These are phyloP conservation scores for Tulasnella sp. DNA, from an alignment of 768 basidiomycete genomes.

Conservation along the genomic window DNA sequence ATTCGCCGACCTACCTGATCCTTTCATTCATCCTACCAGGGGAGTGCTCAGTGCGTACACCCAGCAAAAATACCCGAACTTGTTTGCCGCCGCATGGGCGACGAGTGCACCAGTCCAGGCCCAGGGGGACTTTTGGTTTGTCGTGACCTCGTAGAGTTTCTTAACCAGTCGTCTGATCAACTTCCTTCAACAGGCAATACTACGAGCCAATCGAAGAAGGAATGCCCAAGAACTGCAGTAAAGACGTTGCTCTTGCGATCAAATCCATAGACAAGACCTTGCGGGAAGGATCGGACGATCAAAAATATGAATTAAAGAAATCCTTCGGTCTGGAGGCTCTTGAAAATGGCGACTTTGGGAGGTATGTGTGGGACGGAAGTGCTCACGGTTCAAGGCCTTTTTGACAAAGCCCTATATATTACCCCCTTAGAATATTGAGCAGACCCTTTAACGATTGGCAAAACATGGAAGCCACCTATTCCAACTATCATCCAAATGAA, in stretches of 20 bases:
- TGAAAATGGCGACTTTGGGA: neutral
- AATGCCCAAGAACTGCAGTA: constrained; percentile 28
- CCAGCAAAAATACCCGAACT: neutral
- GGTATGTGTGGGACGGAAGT: too few relatives aligned
- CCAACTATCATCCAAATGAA: neutral
- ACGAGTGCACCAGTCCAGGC: constrained; percentile 11
- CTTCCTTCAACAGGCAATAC: neutral
- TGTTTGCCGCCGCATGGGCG: constrained; percentile 13
- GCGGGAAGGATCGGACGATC: neutral
- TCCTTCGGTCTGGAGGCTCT: neutral
- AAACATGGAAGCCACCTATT: neutral
- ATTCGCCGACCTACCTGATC: too few relatives aligned
- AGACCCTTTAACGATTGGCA: neutral
- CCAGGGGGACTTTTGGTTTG: constrained; percentile 1
- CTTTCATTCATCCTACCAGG: neutral
- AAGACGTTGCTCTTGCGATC: constrained; percentile 8
- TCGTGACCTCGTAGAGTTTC: too few relatives aligned
- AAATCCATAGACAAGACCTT: neutral
- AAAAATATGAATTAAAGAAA: neutral
- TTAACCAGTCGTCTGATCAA: too few relatives aligned
- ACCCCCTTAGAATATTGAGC: neutral
- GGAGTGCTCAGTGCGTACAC: constrained; percentile 3
- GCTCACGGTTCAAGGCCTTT: too few relatives aligned
- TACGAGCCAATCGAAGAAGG: constrained; percentile 18
- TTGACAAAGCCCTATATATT: too few relatives aligned